Conservation (phyloP, 345 rosid species). For the Punica granatum region DNA sequence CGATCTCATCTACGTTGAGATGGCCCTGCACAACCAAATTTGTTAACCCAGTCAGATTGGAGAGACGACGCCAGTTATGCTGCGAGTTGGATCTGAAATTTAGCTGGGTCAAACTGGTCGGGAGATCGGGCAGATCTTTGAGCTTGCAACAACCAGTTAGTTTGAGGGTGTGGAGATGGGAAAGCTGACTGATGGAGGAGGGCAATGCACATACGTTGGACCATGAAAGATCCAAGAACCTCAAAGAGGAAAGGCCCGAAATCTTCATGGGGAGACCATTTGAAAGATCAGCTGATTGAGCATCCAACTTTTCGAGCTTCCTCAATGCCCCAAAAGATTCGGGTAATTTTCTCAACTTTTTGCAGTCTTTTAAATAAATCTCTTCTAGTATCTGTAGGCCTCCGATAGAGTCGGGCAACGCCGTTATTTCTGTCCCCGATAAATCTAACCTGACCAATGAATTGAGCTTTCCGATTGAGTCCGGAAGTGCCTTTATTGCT, state of each 20-base stretch:
- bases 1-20: background rate
- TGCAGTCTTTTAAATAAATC: too few relatives aligned
- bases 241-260: background rate
- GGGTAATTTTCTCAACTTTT: too few relatives aligned
- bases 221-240: background rate
- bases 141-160: background rate
- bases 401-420: background rate
- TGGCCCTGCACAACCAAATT: background rate
- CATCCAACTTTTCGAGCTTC: background rate
- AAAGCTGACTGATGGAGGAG: background rate
- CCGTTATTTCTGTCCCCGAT: background rate
- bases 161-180: background rate
- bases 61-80: background rate
- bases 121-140: background rate
- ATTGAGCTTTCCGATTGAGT: background rate
- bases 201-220: background rate
- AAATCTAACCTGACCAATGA: slow-evolving; percentile 1
- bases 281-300: background rate
- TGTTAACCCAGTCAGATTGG: background rate
- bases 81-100: background rate
- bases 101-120: background rate
- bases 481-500: background rate
- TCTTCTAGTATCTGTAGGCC: background rate
- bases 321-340: too few relatives aligned
- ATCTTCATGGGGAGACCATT: background rate